phyloP scores from a whole-genome alignment of 176 grass and related monocot species.

The Pontederia crassipes region DNA sequence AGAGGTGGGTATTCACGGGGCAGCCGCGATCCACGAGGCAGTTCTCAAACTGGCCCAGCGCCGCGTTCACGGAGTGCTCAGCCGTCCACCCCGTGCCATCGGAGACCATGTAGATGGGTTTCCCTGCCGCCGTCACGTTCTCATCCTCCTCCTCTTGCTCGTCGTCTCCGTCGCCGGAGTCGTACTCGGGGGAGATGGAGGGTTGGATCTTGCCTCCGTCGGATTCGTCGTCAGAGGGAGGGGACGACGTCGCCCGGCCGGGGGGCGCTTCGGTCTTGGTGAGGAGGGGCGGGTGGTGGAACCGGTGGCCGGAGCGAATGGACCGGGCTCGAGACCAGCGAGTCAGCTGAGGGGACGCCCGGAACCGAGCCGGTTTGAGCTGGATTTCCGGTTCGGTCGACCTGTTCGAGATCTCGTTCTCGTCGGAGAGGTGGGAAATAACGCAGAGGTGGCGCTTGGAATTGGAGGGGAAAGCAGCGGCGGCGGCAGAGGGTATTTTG shows the following conservation, averaged over 20 bases:
- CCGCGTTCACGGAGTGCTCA: constrained; percentile 91
- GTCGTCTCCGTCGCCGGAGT: constrained; percentile 5
- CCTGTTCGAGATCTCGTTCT: constrained; percentile 5
- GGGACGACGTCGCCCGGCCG: neutral
- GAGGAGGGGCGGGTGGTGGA: constrained; percentile 29
- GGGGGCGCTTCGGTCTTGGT: neutral
- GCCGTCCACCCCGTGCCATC: constrained; percentile 93
- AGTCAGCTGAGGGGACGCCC: constrained; percentile 36
- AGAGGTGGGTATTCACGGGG: constrained; percentile 71
- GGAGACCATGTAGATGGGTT: constrained; percentile 94
- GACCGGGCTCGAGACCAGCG: constrained; percentile 65
- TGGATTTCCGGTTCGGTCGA: neutral
- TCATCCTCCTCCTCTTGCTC: constrained; percentile 15
- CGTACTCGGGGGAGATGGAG: neutral
- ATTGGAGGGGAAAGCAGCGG: neutral
- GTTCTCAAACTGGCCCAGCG: constrained; percentile 92
- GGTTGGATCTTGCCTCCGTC: neutral
- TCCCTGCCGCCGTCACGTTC: constrained; percentile 22
- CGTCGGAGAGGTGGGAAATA: constrained; percentile 1
- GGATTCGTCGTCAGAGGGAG: neutral
- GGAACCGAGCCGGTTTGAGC: neutral
- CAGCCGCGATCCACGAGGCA: constrained; percentile 61
- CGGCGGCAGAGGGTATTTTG: too few species aligned
- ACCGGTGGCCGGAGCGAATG: constrained; percentile 47
- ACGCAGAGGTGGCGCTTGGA: neutral